Evolutionary conservation across 352 stramenopile genomes (phyloP).

Genomic region (Elongisporangium prolatum): DNA sequence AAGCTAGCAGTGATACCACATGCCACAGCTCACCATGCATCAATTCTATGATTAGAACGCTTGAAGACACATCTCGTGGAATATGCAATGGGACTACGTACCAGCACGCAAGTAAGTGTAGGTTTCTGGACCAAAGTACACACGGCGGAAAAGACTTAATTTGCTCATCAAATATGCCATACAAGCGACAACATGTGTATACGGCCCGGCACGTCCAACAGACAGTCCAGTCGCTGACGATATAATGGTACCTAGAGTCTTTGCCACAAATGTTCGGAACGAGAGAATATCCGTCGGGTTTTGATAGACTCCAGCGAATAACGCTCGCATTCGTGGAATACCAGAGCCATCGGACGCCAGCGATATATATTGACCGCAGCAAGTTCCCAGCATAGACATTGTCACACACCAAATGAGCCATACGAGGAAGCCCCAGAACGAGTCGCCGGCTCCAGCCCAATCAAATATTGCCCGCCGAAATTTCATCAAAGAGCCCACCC

Average conservation of each 20-base stretch:
- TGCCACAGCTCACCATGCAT: conserved; percentile 34
- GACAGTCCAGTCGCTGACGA: conserved; percentile 63
- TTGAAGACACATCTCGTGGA: not conserved
- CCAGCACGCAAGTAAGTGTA: conserved; percentile 65
- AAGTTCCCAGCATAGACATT: conserved; percentile 47
- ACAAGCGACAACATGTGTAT: conserved; percentile 73
- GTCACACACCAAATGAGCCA: conserved; percentile 64
- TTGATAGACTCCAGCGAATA: conserved; percentile 73
- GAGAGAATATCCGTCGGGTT: conserved; percentile 64
- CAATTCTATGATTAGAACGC: conserved; percentile 7
- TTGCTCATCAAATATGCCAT: conserved; percentile 67
- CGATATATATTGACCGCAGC: conserved; percentile 55
- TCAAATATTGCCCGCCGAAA: conserved; percentile 34
- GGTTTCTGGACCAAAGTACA: conserved; percentile 65
- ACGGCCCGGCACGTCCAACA: conserved; percentile 60
- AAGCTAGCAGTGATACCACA: conserved; percentile 81
- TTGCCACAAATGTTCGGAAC: conserved; percentile 58
- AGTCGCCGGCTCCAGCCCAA: conserved; percentile 52
- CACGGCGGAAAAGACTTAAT: conserved; percentile 58
- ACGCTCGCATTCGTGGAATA: conserved; percentile 66
- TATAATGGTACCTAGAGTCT: conserved; percentile 60
- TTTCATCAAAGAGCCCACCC: conserved; percentile 63
- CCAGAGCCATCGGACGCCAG: conserved; percentile 68
- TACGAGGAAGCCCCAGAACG: conserved; percentile 50
- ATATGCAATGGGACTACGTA: no score